These are phyloP conservation scores for Galeopsis tetrahit DNA, from an alignment of 257 asterid species.

Conservation along the genomic window DNA sequence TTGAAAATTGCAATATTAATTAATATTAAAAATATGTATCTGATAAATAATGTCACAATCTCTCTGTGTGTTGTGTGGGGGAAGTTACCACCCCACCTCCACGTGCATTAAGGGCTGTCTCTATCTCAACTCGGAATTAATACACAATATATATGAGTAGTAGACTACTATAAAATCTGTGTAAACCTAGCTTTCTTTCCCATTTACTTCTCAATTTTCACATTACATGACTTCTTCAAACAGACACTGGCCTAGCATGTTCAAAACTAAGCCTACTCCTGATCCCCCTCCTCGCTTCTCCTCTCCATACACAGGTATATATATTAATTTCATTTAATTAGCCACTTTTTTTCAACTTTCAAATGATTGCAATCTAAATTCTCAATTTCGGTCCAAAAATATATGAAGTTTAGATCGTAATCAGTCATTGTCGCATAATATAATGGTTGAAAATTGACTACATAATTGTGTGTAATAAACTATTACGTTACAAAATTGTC, in stretches of 20 bases:
- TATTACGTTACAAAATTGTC: neutral
- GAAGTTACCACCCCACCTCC: constrained; percentile 27
- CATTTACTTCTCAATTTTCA: constrained; percentile 28
- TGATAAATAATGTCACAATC: constrained; percentile 43
- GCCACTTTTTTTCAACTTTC: no score
- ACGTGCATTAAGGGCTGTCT: constrained; percentile 43
- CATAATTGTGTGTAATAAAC: neutral
- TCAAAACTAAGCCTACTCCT: constrained; percentile 63
- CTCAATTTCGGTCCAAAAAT: no score
- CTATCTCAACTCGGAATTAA: neutral
- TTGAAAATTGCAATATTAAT: constrained; percentile 38
- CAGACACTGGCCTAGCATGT: constrained; percentile 71
- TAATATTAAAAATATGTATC: neutral
- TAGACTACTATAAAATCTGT: neutral
- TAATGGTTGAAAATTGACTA: no score
- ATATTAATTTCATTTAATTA: no score
- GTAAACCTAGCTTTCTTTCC: constrained; percentile 42
- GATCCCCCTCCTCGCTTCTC: constrained; percentile 35
- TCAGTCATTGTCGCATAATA: no score
- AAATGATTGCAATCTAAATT: no score
- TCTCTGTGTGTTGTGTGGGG: neutral
- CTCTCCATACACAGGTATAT: constrained; percentile 34
- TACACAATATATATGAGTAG: constrained; percentile 7
- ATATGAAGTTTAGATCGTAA: no score
- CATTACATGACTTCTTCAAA: constrained; percentile 57